phyloP scores from a whole-genome alignment of 2,329 filamentous ascomycete species.

The Diaporthe citrichinensis region DNA sequence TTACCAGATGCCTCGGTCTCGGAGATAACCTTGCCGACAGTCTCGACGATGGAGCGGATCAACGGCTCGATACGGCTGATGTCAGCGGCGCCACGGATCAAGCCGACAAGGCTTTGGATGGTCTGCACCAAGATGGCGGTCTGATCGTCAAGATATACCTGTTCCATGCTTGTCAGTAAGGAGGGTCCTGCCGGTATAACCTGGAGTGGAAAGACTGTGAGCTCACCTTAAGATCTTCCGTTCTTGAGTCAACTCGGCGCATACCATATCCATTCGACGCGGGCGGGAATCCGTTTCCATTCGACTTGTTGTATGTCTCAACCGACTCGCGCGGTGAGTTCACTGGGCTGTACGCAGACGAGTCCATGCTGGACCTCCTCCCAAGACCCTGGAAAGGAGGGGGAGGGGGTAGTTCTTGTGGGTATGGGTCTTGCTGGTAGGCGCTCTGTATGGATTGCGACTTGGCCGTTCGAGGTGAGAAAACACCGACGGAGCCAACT shows the following conservation, averaged over 20 bases:
- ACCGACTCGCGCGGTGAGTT: constrained; percentile 76
- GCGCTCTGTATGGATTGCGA: constrained; percentile 42
- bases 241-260: constrained; percentile 53
- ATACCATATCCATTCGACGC: constrained; percentile 57
- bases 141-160: constrained; percentile 87
- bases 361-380: constrained; percentile 74
- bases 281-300: constrained; percentile 54
- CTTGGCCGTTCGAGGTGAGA: constrained; percentile 65
- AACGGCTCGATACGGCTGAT: constrained; percentile 77
- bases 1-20: constrained; percentile 73
- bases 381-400: constrained; percentile 72
- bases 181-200: background rate
- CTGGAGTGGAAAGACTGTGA: background rate
- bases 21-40: constrained; percentile 78
- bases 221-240: constrained; percentile 65
- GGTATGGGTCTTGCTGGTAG: constrained; percentile 52
- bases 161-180: constrained; percentile 26
- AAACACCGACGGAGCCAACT: constrained; percentile 78
- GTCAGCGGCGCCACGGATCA: constrained; percentile 75
- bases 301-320: constrained; percentile 55
- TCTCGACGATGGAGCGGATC: constrained; percentile 77
- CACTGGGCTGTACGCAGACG: constrained; percentile 81
- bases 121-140: constrained; percentile 83
- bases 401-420: constrained; percentile 60
- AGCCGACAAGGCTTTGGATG: constrained; percentile 84